Percentiles rank a stretch among this genome's conserved stretches.
Conservation (phyloP, 257 asterid genomes). For the Fraxinus cuspidata region DNA sequence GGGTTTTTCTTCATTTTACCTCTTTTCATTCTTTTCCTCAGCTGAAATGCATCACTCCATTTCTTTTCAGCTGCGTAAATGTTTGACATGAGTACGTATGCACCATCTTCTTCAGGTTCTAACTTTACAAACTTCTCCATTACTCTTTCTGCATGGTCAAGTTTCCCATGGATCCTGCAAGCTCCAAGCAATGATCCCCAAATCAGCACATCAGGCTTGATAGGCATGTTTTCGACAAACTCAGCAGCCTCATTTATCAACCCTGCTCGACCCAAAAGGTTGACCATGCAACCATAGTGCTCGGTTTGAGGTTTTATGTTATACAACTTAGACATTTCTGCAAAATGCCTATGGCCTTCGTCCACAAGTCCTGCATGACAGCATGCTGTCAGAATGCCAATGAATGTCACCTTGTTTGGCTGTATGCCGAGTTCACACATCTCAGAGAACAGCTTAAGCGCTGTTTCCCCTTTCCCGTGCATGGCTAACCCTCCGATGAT, state of each 20-base stretch:
- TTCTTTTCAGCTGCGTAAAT: constrained; percentile 40
- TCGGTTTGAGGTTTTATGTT: constrained; percentile 35
- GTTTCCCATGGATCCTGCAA: constrained; percentile 37
- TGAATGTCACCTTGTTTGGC: constrained; percentile 41
- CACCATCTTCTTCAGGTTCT: constrained; percentile 35
- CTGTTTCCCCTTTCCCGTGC: constrained; percentile 37
- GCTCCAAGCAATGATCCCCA: constrained; percentile 43
- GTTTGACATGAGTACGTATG: constrained; percentile 39
- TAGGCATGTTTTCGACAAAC: constrained; percentile 33
- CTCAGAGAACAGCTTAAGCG: constrained; percentile 33
- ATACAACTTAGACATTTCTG: constrained; percentile 31
- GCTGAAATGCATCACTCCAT: constrained; percentile 27
- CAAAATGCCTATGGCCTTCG: too few relatives aligned
- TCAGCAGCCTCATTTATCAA: constrained; percentile 33
- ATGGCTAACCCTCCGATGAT: constrained; percentile 37
- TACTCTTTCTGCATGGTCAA: constrained; percentile 37
- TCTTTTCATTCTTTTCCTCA: constrained; percentile 35
- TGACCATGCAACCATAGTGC: constrained; percentile 48
- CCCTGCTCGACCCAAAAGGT: constrained; percentile 42
- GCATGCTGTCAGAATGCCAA: constrained; percentile 44
- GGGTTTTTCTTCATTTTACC: constrained; percentile 37
- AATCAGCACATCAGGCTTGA: constrained; percentile 36
- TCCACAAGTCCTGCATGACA: constrained; percentile 30
- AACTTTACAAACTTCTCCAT: constrained; percentile 24
- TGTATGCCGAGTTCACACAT: constrained; percentile 34